Percentiles rank a stretch among this genome's conserved stretches.
Evolutionary conservation across 108 stramenopile genomes (phyloP).

Genomic region (Nitzschia putrida): DNA sequence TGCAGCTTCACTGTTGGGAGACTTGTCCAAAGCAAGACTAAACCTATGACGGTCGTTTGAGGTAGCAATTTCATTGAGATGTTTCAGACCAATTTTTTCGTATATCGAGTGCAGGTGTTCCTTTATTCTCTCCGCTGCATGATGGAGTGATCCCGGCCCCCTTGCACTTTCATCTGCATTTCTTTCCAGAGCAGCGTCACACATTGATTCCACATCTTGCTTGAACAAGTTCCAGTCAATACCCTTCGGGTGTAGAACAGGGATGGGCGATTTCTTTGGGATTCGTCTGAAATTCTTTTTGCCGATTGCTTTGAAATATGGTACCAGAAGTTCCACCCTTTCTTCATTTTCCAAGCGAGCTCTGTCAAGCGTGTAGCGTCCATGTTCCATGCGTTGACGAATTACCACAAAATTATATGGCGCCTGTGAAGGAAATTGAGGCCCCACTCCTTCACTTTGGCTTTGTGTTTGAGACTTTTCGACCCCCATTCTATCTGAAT

Average conservation of each 20-base stretch:
- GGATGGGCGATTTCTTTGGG: constrained; percentile 34
- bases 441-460: neutral
- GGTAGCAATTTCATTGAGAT: constrained; percentile 57
- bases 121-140: constrained; percentile 63
- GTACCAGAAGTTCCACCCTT: constrained; percentile 28
- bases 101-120: constrained; percentile 65
- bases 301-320: constrained; percentile 39
- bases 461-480: constrained; percentile 1
- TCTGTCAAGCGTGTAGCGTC: constrained; percentile 69
- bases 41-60: constrained; percentile 63
- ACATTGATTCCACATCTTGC: constrained; percentile 70
- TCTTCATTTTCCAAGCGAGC: constrained; percentile 46
- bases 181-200: constrained; percentile 59
- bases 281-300: constrained; percentile 3
- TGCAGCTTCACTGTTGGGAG: constrained; percentile 69
- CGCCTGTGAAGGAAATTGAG: constrained; percentile 49
- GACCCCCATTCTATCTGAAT: neutral
- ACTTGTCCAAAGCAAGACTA: constrained; percentile 39
- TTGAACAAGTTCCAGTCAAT: constrained; percentile 78
- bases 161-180: constrained; percentile 40
- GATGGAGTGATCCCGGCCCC: constrained; percentile 50
- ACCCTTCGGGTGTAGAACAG: constrained; percentile 57
- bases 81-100: constrained; percentile 54
- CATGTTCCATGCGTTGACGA: constrained; percentile 58
- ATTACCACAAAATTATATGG: constrained; percentile 71